Percentiles rank a stretch among this genome's conserved stretches.
phyloP scores from a whole-genome alignment of 768 basidiomycete genomes.

The Mycena indigotica region DNA sequence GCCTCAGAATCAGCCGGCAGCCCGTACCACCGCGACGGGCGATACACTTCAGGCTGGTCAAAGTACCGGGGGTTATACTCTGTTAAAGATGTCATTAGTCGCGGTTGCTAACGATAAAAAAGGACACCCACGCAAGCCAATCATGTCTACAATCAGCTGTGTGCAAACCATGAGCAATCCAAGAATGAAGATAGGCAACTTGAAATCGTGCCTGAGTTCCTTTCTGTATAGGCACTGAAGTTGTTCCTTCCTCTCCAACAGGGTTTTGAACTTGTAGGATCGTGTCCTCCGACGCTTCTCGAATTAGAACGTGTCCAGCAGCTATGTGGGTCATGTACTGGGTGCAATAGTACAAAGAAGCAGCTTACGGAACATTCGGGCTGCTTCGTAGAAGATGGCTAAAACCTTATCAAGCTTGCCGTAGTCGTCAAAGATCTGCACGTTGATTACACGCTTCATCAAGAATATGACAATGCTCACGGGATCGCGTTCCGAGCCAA shows the following conservation, averaged over 20 bases:
- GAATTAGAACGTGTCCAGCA: slow-evolving; percentile 42
- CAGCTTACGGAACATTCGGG: slow-evolving; percentile 49
- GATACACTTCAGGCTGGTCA: slow-evolving; percentile 47
- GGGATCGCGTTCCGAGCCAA: slow-evolving; percentile 39
- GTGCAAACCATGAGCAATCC: not conserved
- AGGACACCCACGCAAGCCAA: slow-evolving; percentile 48
- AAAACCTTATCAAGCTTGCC: slow-evolving; percentile 43
- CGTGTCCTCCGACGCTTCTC: slow-evolving; percentile 47
- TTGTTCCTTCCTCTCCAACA: slow-evolving; percentile 40
- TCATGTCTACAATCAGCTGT: slow-evolving; percentile 47
- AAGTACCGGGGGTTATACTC: slow-evolving; percentile 54
- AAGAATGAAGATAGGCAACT: not conserved
- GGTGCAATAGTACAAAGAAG: not conserved
- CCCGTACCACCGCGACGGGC: slow-evolving; percentile 53
- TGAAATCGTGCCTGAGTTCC: slow-evolving; percentile 36
- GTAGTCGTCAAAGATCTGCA: slow-evolving; percentile 44
- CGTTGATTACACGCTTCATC: slow-evolving; percentile 1
- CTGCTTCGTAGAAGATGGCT: slow-evolving; percentile 45
- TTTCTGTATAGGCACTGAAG: slow-evolving; percentile 40
- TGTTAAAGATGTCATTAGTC: slow-evolving; percentile 17
- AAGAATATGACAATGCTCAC: slow-evolving; percentile 20
- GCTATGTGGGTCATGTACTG: slow-evolving; percentile 28
- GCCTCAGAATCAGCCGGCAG: slow-evolving; percentile 35
- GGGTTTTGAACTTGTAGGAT: slow-evolving; percentile 44
- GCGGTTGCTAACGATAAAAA: not conserved